These are phyloP conservation scores for Ascomycota sp. DNA, from an alignment of 2,329 filamentous ascomycete genomes.

Conservation along the genomic window DNA sequence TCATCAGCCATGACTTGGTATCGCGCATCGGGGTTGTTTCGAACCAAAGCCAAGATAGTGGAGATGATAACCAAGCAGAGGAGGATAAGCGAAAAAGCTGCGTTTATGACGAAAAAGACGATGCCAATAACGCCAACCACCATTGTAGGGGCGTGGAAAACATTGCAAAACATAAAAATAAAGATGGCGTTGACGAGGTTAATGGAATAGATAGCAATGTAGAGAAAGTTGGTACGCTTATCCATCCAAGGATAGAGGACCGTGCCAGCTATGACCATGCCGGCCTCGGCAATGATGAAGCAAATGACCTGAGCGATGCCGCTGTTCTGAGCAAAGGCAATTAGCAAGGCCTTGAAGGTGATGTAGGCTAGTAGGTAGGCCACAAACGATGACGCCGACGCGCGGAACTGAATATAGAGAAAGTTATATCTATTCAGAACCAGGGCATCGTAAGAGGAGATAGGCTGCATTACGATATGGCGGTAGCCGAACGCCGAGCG, in stretches of 20 bases:
- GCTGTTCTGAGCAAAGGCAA: conserved; percentile 56
- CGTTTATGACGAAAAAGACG: conserved; percentile 74
- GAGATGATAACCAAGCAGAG: conserved; percentile 56
- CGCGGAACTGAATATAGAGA: conserved; percentile 90
- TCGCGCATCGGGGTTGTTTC: conserved; percentile 83
- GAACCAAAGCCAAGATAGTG: conserved; percentile 49
- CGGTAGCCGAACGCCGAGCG: conserved; percentile 66
- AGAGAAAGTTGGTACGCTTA: conserved; percentile 93
- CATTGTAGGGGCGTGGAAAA: conserved; percentile 67
- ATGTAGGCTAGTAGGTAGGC: conserved; percentile 60
- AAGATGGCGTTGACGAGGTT: conserved; percentile 88
- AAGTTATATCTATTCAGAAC: conserved; percentile 96
- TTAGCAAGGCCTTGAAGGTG: conserved; percentile 74
- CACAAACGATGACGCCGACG: conserved; percentile 89
- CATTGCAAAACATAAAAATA: conserved; percentile 67
- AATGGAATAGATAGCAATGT: conserved; percentile 74
- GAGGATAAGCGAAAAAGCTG: conserved; percentile 61
- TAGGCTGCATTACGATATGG: conserved; percentile 96
- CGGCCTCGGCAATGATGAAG: conserved; percentile 65
- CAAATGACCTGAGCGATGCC: conserved; percentile 61
- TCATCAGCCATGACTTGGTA: conserved; percentile 97
- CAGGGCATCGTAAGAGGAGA: conserved; percentile 86
- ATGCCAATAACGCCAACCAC: conserved; percentile 80
- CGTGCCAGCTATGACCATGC: conserved; percentile 53
- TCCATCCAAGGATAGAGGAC: conserved; percentile 93